A percentile compares a stretch with the other conserved stretches of the same genome.
phyloP scores from a whole-genome alignment of 805 yeast species.

The Spathaspora boniae region DNA sequence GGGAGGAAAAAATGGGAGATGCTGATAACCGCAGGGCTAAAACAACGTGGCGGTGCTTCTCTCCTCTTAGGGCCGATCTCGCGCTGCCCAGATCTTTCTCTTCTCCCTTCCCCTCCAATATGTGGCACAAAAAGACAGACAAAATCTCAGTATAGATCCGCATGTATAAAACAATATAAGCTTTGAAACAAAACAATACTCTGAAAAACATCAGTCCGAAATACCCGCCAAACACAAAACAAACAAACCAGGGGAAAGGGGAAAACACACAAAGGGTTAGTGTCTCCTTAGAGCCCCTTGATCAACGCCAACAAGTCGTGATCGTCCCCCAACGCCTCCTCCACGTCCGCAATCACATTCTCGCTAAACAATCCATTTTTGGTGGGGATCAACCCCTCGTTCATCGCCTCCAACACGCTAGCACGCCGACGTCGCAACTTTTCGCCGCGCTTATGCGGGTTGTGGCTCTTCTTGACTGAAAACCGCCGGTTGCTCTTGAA shows the following conservation, averaged over 20 bases:
- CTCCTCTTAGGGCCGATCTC: too few species aligned
- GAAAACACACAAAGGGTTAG: not conserved
- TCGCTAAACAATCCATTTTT: constrained; percentile 76
- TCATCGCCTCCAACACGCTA: constrained; percentile 69
- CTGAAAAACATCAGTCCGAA: not conserved
- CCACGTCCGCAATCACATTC: constrained; percentile 69
- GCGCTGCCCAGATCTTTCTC: too few species aligned
- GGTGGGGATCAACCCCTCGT: constrained; percentile 72
- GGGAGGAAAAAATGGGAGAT: too few species aligned
- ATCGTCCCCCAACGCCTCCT: constrained; percentile 59
- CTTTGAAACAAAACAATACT: not conserved
- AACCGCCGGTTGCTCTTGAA: not conserved
- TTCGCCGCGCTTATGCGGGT: constrained; percentile 7
- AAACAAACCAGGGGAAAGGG: not conserved
- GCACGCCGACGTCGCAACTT: constrained; percentile 53
- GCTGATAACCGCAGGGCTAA: too few species aligned
- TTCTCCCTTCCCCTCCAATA: constrained; percentile 1
- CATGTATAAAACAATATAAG: not conserved
- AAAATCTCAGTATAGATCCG: too few species aligned
- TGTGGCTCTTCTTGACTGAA: not conserved
- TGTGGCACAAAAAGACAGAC: not conserved
- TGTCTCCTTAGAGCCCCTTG: constrained; percentile 19
- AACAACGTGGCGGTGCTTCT: too few species aligned
- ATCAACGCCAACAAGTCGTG: constrained; percentile 43
- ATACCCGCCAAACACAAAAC: not conserved